Base-by-base conservation (phyloP, 2,329 filamentous ascomycete species). In the Scolecobasidium constrictum region DNA sequence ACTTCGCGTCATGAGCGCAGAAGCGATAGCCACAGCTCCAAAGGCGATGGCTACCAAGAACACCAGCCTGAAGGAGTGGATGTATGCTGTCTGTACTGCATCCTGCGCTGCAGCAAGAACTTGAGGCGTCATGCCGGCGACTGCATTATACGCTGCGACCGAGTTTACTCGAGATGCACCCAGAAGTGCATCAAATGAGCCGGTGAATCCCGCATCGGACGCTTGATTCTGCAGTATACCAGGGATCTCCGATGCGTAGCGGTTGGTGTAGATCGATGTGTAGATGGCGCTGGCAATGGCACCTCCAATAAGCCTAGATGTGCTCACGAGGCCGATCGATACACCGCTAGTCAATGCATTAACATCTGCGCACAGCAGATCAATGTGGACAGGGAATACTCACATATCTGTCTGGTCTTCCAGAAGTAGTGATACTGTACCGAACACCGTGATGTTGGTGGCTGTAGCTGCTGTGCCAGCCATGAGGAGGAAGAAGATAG, bases 1-100 rank as follows among this genome's bases (percentile, higher is more conserved):
- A 49, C 54, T 52, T 38, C 53, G 50, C 6, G 56, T 60, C 36
- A 51, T 49, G 17, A 56, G 48, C 5, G 60, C 56, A 22, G 54
- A 51, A 11, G 54, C 38, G 18, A 52, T 59, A 3, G 60, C 60
- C 5, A 53, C 51, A 20, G 47, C 52, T 0, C 60, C 59, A 45
- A 64, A 62, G 1, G 55, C 58, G 44, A 63, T 58, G 2, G 60
- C 60, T 3, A 59, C 53, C 15, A 61, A 47, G 46, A 61, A 63
- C 5, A 61, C 58, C 4, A 60, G 52, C 21, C 51, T 53, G 45
- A 63, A 62, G 1, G 54, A 56, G 19, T 58, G 48, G 2, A 62
- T 58, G 48, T 62, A 62, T 4, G 56, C 51, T 36, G 51, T 47
- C 46, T 56, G 50, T 5, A 57, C 56, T 7, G 59, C 59, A 3